Evolutionary conservation across 2,329 filamentous ascomycete species (phyloP).

Genomic region (Trichoderma sp.): DNA sequence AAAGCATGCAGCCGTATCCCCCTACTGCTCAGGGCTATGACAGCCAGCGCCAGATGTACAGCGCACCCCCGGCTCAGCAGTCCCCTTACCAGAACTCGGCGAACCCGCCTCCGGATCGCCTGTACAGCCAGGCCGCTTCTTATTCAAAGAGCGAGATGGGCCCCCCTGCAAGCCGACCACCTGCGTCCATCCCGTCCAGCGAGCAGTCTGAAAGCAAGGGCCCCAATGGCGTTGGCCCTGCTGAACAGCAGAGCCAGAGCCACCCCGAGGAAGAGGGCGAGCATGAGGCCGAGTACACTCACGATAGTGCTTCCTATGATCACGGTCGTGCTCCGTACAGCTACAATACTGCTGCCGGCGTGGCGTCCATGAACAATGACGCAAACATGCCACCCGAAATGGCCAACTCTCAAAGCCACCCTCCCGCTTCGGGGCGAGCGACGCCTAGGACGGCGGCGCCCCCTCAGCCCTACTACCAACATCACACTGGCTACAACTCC

Average conservation of each 20-base stretch:
- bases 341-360: slow-evolving; percentile 59
- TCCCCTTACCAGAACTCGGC: slow-evolving; percentile 66
- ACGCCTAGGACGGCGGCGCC: slow-evolving; percentile 77
- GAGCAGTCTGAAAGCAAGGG: slow-evolving; percentile 63
- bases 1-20: slow-evolving; percentile 76
- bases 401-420: slow-evolving; percentile 74
- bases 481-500: slow-evolving; percentile 66
- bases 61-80: slow-evolving; percentile 64
- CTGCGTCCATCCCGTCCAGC: slow-evolving; percentile 54
- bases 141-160: slow-evolving; percentile 89
- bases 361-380: slow-evolving; percentile 65
- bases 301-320: slow-evolving; percentile 73
- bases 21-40: slow-evolving; percentile 69
- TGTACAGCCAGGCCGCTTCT: slow-evolving; percentile 64
- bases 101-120: slow-evolving; percentile 57
- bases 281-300: slow-evolving; percentile 80
- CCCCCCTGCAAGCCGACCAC: slow-evolving; percentile 64
- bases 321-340: slow-evolving; percentile 70
- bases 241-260: slow-evolving; percentile 46
- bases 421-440: slow-evolving; percentile 76
- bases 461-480: slow-evolving; percentile 69
- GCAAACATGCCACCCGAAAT: slow-evolving; percentile 81
- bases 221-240: slow-evolving; percentile 59
- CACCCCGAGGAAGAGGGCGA: slow-evolving; percentile 67
- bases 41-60: slow-evolving; percentile 74